Evolutionary conservation across 805 yeast genomes (phyloP).

Genomic region (Tetrapisispora phaffii): DNA sequence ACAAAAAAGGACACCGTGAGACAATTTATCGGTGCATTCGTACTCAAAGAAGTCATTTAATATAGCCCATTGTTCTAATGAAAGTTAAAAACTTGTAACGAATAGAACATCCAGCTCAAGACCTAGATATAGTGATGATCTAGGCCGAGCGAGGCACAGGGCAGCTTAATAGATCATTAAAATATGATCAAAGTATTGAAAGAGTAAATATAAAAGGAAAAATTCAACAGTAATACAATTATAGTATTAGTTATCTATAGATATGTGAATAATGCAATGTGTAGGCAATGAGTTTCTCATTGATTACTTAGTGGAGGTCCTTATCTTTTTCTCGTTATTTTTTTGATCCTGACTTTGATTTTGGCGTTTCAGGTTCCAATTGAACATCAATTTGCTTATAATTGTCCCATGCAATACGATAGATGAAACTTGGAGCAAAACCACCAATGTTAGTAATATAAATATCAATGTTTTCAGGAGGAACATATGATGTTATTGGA

Average conservation of each 20-base stretch:
- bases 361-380: conserved; percentile 32
- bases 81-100: neutral
- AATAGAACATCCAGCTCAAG: conserved; percentile 53
- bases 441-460: conserved; percentile 95
- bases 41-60: conserved; percentile 47
- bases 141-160: conserved; percentile 59
- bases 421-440: conserved; percentile 89
- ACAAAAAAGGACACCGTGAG: conserved; percentile 19
- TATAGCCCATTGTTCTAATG: conserved; percentile 38
- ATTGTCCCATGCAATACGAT: conserved; percentile 89
- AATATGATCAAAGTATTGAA: neutral
- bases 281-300: neutral
- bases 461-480: conserved; percentile 90
- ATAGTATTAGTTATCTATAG: conserved; percentile 2
- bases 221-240: neutral
- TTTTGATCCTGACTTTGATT: neutral
- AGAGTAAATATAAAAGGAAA: neutral
- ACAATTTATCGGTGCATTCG: conserved; percentile 34
- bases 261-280: conserved; percentile 4
- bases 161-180: conserved; percentile 21
- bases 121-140: conserved; percentile 23
- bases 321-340: neutral
- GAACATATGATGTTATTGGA: conserved; percentile 82
- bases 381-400: conserved; percentile 77
- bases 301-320: neutral